Base-by-base conservation (phyloP, 2,329 filamentous ascomycete species). In the Trichoderma sp. region DNA sequence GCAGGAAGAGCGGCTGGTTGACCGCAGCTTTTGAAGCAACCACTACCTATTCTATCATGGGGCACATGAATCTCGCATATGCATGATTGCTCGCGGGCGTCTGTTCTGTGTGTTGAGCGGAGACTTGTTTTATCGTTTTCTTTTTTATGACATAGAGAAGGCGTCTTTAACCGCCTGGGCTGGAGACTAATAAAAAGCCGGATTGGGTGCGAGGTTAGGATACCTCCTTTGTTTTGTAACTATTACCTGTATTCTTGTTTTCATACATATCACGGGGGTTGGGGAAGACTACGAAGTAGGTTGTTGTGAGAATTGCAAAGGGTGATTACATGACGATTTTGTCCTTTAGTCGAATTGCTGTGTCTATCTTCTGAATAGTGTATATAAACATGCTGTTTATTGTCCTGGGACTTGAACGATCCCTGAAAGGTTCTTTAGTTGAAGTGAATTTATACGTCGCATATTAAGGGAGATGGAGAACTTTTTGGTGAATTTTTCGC, bases 131-230 rank as follows among this genome's bases (percentile, higher is more conserved):
- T 39, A 53, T 24, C 21, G n/a, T 67, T 30, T 30, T 28, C 24
- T 43, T 72, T 68, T 62, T 12, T 12, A 71, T 68, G 64, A 57
- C 64, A 73, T 74, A 74, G 73, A 74, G 58, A 56, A 66, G 61
- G 36, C 70, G 32, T 71, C 61, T 34, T 56, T 39, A 21, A 39
- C 62, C 43, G 36, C 66, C 56, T 60, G 57, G 63, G 66, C 65
- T 56, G 57, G 47, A 58, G 70, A 65, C 18, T 71, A 57, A 72
- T 72, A 72, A 60, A 68, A 36, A 15, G 61, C 56, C 34, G 53
- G 68, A 71, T 60, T 43, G 62, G 69, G 69, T 39, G 58, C 11
- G 61, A 64, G 69, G 61, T 26, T 65, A 60, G 61, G 69, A 51
- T 71, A 64, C 28, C 47, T 71, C 69, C 36, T n/a, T 60, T 32